Percentiles rank a stretch among this genome's conserved stretches.
Evolutionary conservation across 805 yeast genomes (phyloP).

Genomic region (Suhomyces xylopsoci): DNA sequence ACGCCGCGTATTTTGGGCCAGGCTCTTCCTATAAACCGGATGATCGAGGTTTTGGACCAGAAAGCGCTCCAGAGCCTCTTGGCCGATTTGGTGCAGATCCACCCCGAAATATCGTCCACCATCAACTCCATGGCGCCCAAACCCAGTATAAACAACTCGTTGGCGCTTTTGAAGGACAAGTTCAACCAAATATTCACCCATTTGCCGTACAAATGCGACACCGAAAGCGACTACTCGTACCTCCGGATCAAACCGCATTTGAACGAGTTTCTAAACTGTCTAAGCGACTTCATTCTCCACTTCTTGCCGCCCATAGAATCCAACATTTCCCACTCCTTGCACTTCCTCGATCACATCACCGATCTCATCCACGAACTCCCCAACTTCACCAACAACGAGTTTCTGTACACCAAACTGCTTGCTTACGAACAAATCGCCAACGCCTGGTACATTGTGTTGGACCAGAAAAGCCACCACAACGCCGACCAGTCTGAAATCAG

Average conservation of each 20-base stretch:
- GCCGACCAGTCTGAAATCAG: conserved; percentile 3
- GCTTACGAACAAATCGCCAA: conserved; percentile 62
- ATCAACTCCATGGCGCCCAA: conserved; percentile 53
- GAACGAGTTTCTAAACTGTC: conserved; percentile 64
- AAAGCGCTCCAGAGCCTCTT: conserved; percentile 52
- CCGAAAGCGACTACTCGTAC: conserved; percentile 70
- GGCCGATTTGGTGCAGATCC: conserved; percentile 48
- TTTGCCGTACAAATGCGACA: conserved; percentile 76
- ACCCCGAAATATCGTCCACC: conserved; percentile 60
- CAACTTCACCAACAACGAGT: conserved; percentile 56
- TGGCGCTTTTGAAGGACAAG: conserved; percentile 48
- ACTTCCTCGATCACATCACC: conserved; percentile 62
- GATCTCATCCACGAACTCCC: conserved; percentile 62
- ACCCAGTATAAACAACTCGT: conserved; percentile 52
- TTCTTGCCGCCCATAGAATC: conserved; percentile 70
- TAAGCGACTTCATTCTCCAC: conserved; percentile 71
- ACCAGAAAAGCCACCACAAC: conserved; percentile 19
- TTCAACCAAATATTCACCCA: conserved; percentile 43
- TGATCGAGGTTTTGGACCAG: conserved; percentile 67
- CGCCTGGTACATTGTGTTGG: conserved; percentile 52
- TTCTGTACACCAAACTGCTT: conserved; percentile 46
- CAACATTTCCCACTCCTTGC: conserved; percentile 51
- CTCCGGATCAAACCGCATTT: conserved; percentile 66
- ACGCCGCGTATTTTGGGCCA: conserved; percentile 52
- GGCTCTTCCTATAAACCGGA: conserved; percentile 57